phyloP scores from a whole-genome alignment of 768 basidiomycete species.

The Rubroboletus pulcherrimus region DNA sequence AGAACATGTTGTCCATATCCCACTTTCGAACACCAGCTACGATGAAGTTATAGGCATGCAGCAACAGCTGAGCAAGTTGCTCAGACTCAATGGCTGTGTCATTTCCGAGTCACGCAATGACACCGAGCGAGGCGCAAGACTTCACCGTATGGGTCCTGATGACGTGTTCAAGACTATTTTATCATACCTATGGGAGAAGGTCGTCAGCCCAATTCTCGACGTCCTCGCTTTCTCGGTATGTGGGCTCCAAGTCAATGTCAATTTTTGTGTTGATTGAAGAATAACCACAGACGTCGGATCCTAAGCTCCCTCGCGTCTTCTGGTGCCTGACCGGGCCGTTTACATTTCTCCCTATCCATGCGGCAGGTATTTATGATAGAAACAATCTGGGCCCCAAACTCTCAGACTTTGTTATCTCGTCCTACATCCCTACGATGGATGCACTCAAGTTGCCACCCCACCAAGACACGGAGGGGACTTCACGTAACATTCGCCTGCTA shows the following conservation, averaged over 20 bases:
- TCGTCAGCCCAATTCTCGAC: neutral
- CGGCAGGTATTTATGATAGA: neutral
- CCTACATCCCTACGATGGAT: neutral
- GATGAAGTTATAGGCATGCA: neutral
- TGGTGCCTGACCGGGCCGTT: neutral
- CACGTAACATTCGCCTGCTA: no score
- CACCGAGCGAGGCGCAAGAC: neutral
- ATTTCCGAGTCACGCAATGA: neutral
- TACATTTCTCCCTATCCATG: neutral
- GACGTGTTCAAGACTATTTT: neutral
- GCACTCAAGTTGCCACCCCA: no score
- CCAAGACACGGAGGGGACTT: no score
- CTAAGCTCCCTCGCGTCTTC: neutral
- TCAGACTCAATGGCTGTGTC: neutral
- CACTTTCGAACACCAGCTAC: neutral
- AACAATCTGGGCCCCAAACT: neutral
- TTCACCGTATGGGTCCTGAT: neutral
- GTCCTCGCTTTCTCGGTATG: neutral
- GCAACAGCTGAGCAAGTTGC: neutral
- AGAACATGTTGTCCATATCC: neutral
- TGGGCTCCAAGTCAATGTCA: neutral
- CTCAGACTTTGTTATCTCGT: neutral
- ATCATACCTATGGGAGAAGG: no score
- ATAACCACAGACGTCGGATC: no score
- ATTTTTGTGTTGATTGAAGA: neutral